Conservation (phyloP, 495 filamentous ascomycete species). For the Penicillium mononematosum region DNA sequence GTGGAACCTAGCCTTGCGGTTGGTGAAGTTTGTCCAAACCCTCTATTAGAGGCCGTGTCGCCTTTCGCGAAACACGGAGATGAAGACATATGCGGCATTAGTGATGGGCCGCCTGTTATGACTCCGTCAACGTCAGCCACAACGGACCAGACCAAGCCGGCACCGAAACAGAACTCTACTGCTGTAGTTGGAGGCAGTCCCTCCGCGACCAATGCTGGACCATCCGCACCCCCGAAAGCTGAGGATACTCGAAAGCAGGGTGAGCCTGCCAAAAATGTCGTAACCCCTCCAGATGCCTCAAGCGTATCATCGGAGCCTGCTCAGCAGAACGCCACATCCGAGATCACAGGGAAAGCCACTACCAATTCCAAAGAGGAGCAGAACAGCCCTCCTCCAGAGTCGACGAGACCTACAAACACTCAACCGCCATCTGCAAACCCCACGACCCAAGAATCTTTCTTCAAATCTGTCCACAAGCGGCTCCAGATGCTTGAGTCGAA, state of each 20-base stretch:
- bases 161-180: conserved; percentile 15
- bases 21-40: conserved; percentile 19
- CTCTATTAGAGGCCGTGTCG: conserved; percentile 16
- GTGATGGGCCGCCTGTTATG: conserved; percentile 16
- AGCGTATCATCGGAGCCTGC: conserved; percentile 21
- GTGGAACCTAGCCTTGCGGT: conserved; percentile 6
- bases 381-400: conserved; percentile 28
- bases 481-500: conserved; percentile 89
- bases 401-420: conserved; percentile 50
- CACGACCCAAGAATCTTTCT: conserved; percentile 94
- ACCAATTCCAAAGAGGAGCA: conserved; percentile 34
- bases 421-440: conserved; percentile 65
- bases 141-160: conserved; percentile 10
- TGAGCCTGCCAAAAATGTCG: conserved; percentile 16
- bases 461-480: conserved; percentile 92
- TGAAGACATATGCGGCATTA: conserved; percentile 21
- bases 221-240: conserved; percentile 14
- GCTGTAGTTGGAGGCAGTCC: conserved; percentile 1
- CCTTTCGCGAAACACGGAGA: conserved; percentile 15
- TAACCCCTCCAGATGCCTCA: conserved; percentile 24
- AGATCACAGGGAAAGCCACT: conserved; percentile 24
- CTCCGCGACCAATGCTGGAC: conserved; percentile 13
- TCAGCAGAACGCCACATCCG: conserved; percentile 27
- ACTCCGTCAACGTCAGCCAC: conserved; percentile 11
- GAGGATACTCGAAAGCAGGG: conserved; percentile 26